Evolutionary conservation across 805 yeast genomes (phyloP).

Genomic region (Hemisphaericaspora nanyangensis): DNA sequence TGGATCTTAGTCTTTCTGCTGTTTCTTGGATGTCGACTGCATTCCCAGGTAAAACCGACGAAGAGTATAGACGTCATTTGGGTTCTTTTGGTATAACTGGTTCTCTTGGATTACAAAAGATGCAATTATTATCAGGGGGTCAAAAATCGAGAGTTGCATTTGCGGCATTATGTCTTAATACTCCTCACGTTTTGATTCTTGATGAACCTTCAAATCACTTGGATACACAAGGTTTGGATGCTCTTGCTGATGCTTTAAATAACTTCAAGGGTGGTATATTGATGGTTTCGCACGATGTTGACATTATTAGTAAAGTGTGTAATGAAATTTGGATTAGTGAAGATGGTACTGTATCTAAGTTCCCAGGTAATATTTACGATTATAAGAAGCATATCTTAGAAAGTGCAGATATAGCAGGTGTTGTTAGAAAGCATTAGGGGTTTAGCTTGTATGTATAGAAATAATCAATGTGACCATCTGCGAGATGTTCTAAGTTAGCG

Average conservation of each 20-base stretch:
- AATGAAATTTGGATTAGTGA: conserved; percentile 96
- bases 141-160: conserved; percentile 98
- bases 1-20: conserved; percentile 83
- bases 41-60: conserved; percentile 92
- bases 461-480: neutral
- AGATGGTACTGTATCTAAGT: conserved; percentile 70
- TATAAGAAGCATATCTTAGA: conserved; percentile 85
- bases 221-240: conserved; percentile 97
- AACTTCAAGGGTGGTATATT: conserved; percentile 92
- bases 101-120: conserved; percentile 84
- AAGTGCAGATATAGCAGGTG: conserved; percentile 80
- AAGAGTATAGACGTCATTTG: conserved; percentile 92
- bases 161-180: conserved; percentile 85
- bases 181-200: conserved; percentile 86
- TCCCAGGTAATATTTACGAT: conserved; percentile 78
- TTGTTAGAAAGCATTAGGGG: conserved; percentile 78
- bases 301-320: conserved; percentile 84
- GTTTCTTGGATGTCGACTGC: conserved; percentile 90
- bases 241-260: conserved; percentile 82
- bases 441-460: neutral
- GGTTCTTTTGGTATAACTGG: conserved; percentile 98
- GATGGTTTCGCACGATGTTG: conserved; percentile 97
- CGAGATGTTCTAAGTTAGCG: no score
- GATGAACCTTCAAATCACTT: conserved; percentile 99
- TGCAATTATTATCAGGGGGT: conserved; percentile 91